Base-by-base conservation (phyloP, 139 green algal genomes). In the Chlamydomonas sp. region DNA sequence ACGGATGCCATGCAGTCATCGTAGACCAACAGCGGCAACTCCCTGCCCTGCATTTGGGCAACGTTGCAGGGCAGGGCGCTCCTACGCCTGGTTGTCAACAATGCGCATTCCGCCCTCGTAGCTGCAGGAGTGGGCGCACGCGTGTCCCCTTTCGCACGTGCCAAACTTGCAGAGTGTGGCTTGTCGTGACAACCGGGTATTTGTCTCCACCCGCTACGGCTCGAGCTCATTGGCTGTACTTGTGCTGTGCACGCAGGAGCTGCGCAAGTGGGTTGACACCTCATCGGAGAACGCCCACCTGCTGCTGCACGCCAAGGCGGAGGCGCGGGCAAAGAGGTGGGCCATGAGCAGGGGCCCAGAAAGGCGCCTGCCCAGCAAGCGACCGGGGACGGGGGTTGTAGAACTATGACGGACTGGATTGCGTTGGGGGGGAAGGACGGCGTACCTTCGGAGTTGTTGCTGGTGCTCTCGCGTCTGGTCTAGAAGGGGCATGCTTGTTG, bases 241-340 rank as follows among this genome's bases (percentile, higher is more conserved):
- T 3, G 10, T 15, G 9, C 4, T 7, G 3, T 63, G 2, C 68
- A n/a, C 84, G 1, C 84, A 89, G 78, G 87, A 95, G 82, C 91
- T 98, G 78, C 89, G 91, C 12, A 92, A 92, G 73, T 97, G 94
- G 95, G 93, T 92, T 58, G 93, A 97, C 88, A 95, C 94, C 6
- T 63, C 87, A 2, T 66, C 87, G 0, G 91, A 96, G 18, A 67
- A 86, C 12, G 74, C 90, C 18, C 85, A 96, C 86, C 85, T 93
- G 16, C 18, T 94, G 71, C 92, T 98, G 85, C 91, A 96, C 78
- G 94, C 95, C 10, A 84, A 86, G 20, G 87, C 89, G 63, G 94
- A 97, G 88, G 90, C 89, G 12, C 68, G 83, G 0, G 89, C 87
- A 4, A 88, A 85, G 9, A 92, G 92, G 78, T 91, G 87, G 9